Evolutionary conservation across 495 filamentous ascomycete species (phyloP).

Genomic region (Hypoxylon rickii): DNA sequence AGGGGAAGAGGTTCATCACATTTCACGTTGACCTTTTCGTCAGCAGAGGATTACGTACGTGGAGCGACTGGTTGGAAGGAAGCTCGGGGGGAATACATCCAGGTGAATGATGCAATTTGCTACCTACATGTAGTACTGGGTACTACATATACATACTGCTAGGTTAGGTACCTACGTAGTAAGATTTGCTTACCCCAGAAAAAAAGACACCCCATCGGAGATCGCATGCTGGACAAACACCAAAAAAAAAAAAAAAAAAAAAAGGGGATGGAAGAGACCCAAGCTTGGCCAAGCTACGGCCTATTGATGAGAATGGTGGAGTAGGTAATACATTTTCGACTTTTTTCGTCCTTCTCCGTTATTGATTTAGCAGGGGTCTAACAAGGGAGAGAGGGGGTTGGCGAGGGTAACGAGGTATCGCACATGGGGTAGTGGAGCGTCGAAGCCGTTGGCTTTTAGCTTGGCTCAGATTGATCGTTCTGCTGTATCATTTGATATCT

Average conservation of each 20-base stretch:
- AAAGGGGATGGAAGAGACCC: too few relatives aligned
- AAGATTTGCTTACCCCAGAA: slow-evolving; percentile 29
- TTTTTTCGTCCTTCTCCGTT: neutral
- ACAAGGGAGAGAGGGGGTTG: too few relatives aligned
- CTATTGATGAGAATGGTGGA: slow-evolving; percentile 8
- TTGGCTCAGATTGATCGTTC: too few relatives aligned
- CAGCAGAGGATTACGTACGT: too few relatives aligned
- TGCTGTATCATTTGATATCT: too few relatives aligned
- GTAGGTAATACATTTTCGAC: too few relatives aligned
- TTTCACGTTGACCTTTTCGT: neutral
- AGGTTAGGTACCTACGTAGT: too few relatives aligned
- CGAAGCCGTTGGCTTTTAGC: neutral
- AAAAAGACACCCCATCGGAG: slow-evolving; percentile 18
- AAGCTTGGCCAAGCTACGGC: slow-evolving; percentile 2
- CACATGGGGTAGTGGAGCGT: neutral
- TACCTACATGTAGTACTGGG: too few relatives aligned
- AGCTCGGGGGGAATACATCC: too few relatives aligned
- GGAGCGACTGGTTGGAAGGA: too few relatives aligned
- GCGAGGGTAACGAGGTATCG: neutral
- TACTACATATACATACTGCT: too few relatives aligned
- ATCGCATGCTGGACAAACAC: slow-evolving; percentile 6
- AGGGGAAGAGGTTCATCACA: neutral
- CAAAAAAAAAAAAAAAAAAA: slow-evolving; percentile 1
- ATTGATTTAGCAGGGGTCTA: neutral
- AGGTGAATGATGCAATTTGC: neutral